Conservation (phyloP, 768 basidiomycete species). For the Leccinum broughii region DNA sequence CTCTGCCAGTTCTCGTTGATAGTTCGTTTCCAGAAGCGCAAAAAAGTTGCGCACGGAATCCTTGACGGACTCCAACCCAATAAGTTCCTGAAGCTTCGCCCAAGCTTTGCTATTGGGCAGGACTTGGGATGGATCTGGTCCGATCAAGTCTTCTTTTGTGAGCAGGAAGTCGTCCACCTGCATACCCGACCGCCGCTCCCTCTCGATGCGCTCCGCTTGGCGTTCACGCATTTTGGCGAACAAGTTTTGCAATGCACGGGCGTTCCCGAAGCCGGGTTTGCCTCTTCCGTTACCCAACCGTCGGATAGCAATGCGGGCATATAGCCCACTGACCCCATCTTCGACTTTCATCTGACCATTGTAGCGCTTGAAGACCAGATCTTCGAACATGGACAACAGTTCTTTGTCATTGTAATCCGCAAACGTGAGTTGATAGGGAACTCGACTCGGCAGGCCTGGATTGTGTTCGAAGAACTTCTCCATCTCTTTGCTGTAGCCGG, state of each 20-base stretch:
- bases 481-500: constrained; percentile 73
- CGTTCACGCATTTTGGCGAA: constrained; percentile 49
- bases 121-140: constrained; percentile 58
- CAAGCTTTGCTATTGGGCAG: constrained; percentile 48
- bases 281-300: constrained; percentile 64
- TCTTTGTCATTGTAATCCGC: constrained; percentile 62
- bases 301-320: constrained; percentile 54
- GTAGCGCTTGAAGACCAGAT: constrained; percentile 46
- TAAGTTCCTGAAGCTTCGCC: constrained; percentile 52
- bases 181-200: constrained; percentile 42
- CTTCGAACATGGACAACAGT: constrained; percentile 53
- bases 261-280: constrained; percentile 65
- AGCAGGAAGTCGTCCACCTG: constrained; percentile 54
- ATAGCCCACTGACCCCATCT: constrained; percentile 53
- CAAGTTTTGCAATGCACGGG: constrained; percentile 58
- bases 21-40: constrained; percentile 52
- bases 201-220: constrained; percentile 51
- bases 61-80: constrained; percentile 60
- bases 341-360: constrained; percentile 56
- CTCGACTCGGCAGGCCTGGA: constrained; percentile 65
- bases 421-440: constrained; percentile 61
- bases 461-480: constrained; percentile 79
- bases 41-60: constrained; percentile 52
- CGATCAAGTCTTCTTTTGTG: constrained; percentile 58
- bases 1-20: constrained; percentile 58